phyloP scores from a whole-genome alignment of 768 basidiomycete genomes.

The Macrocybe gigantea region DNA sequence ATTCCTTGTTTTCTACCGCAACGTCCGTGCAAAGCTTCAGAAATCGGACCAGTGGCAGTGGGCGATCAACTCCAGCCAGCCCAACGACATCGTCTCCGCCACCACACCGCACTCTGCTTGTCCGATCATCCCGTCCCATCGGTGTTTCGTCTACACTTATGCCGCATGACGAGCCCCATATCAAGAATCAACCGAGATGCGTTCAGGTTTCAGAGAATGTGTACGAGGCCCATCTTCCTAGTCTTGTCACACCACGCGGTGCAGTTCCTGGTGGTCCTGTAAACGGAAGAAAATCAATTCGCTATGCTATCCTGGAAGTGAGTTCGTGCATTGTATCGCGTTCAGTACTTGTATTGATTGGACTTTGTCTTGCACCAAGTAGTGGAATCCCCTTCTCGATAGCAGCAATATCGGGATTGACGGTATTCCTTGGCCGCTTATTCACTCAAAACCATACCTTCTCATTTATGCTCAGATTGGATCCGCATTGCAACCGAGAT shows the following conservation, averaged over 20 bases:
- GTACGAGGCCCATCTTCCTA: slow-evolving; percentile 71
- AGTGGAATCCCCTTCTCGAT: slow-evolving; percentile 88
- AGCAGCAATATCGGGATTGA: slow-evolving; percentile 85
- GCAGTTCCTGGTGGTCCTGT: slow-evolving; percentile 45
- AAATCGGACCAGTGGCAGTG: slow-evolving; percentile 62
- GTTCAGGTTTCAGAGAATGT: slow-evolving; percentile 52
- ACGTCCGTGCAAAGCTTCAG: slow-evolving; percentile 74
- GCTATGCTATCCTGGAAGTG: slow-evolving; percentile 84
- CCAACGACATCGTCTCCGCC: slow-evolving; percentile 16
- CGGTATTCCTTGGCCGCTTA: slow-evolving; percentile 33
- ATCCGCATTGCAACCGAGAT: slow-evolving; percentile 88
- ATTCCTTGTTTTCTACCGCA: slow-evolving; percentile 81
- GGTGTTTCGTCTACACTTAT: slow-evolving; percentile 35
- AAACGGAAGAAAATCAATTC: slow-evolving; percentile 61
- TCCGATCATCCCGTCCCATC: slow-evolving; percentile 69
- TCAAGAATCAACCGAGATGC: slow-evolving; percentile 29
- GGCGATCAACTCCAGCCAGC: slow-evolving; percentile 45
- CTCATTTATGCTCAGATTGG: slow-evolving; percentile 55
- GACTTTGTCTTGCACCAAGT: not conserved
- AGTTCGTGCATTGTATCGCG: slow-evolving; percentile 7
- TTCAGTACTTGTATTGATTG: slow-evolving; percentile 8
- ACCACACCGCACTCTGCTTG: slow-evolving; percentile 40
- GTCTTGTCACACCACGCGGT: slow-evolving; percentile 74
- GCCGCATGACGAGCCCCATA: slow-evolving; percentile 17
- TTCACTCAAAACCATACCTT: not conserved